Conservation (phyloP, 2,329 filamentous ascomycete genomes). For the Dryadomyces quercivorus region DNA sequence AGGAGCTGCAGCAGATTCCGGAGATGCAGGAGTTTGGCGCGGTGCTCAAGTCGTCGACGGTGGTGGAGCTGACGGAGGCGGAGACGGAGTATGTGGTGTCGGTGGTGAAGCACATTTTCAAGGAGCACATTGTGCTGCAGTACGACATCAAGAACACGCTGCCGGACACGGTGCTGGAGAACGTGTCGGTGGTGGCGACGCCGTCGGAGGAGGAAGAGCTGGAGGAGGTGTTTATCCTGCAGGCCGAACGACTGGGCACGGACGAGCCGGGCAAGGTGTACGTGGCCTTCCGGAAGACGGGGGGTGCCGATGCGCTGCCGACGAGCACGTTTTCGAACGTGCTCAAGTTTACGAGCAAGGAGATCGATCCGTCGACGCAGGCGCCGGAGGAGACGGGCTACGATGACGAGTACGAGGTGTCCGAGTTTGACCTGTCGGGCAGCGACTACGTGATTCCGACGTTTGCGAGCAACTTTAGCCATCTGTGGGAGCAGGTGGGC, state of each 20-base stretch:
- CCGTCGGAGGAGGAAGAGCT: constrained; percentile 71
- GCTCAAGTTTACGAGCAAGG: constrained; percentile 95
- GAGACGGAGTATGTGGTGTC: constrained; percentile 96
- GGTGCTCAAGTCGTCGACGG: constrained; percentile 79
- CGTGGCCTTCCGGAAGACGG: constrained; percentile 80
- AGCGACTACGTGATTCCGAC: constrained; percentile 90
- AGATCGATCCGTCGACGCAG: constrained; percentile 88
- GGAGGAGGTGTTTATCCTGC: constrained; percentile 90
- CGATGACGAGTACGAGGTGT: constrained; percentile 95
- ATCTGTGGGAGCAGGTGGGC: constrained; percentile 88
- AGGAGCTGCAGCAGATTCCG: constrained; percentile 77
- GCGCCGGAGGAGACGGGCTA: constrained; percentile 89
- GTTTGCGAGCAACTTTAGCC: constrained; percentile 89
- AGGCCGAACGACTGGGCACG: constrained; percentile 66
- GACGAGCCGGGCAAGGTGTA: constrained; percentile 90
- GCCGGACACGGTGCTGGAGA: constrained; percentile 77
- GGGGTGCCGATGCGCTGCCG: constrained; percentile 65
- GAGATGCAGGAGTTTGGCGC: constrained; percentile 83
- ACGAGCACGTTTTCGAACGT: constrained; percentile 78
- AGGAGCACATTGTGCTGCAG: constrained; percentile 89
- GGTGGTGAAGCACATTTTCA: constrained; percentile 94
- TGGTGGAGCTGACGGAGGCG: constrained; percentile 85
- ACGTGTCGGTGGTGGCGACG: constrained; percentile 71
- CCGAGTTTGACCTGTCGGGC: constrained; percentile 80
- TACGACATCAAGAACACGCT: constrained; percentile 98